Percentiles rank a stretch among this genome's conserved stretches.
phyloP scores from a whole-genome alignment of 176 grass and related monocot species.

The Oryza officinalis region DNA sequence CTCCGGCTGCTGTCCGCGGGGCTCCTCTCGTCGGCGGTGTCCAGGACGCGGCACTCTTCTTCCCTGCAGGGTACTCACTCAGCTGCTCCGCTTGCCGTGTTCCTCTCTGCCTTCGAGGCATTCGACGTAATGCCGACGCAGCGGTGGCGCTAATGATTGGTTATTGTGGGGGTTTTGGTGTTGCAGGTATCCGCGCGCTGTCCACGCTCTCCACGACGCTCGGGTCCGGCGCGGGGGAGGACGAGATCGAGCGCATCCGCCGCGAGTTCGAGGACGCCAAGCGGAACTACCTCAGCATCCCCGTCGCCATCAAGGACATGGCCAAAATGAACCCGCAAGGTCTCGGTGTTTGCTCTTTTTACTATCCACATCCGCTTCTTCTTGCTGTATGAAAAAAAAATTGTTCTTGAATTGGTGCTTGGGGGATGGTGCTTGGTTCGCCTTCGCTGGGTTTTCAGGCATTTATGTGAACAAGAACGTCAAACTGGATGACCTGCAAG shows the following conservation, averaged over 20 bases:
- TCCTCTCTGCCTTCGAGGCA: not conserved
- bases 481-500: slow-evolving; percentile 76
- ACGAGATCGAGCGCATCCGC: slow-evolving; percentile 85
- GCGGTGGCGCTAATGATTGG: not conserved
- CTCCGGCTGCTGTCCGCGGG: not conserved
- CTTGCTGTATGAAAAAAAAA: not conserved
- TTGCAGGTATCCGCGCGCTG: slow-evolving; percentile 14
- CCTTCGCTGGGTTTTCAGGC: slow-evolving; percentile 39
- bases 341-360: not conserved
- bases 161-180: not conserved
- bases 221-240: slow-evolving; percentile 48
- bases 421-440: not conserved
- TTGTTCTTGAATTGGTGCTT: not conserved
- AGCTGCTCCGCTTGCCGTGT: not conserved
- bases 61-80: not conserved
- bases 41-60: not conserved
- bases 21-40: not conserved
- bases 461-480: slow-evolving; percentile 94
- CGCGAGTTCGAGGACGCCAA: slow-evolving; percentile 82
- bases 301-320: slow-evolving; percentile 78
- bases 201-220: slow-evolving; percentile 53
- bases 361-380: not conserved
- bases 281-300: slow-evolving; percentile 84
- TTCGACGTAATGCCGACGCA: slow-evolving; percentile 42
- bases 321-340: slow-evolving; percentile 89